phyloP scores from a whole-genome alignment of 768 basidiomycete species.

The Kwoniella mangroviensis region DNA sequence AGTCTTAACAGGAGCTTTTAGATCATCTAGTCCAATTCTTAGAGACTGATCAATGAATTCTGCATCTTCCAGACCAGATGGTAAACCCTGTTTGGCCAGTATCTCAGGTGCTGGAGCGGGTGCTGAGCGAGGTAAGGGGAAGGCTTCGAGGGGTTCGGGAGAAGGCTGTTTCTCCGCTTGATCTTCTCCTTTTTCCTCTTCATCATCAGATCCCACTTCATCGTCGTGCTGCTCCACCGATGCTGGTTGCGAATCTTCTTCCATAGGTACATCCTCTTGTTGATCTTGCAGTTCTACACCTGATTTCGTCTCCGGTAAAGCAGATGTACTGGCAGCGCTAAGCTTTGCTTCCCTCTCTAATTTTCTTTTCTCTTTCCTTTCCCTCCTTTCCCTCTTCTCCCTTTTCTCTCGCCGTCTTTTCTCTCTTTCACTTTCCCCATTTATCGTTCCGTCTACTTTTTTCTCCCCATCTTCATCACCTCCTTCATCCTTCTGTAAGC shows the following conservation, averaged over 20 bases:
- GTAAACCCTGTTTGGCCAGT: constrained; percentile 53
- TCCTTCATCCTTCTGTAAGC: not conserved
- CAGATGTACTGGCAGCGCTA: constrained; percentile 26
- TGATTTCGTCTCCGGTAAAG: constrained; percentile 20
- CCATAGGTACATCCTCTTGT: constrained; percentile 6
- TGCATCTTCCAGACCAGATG: constrained; percentile 53
- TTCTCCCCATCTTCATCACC: constrained; percentile 6
- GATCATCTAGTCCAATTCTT: constrained; percentile 31
- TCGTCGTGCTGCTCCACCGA: constrained; percentile 4
- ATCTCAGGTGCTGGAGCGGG: constrained; percentile 49
- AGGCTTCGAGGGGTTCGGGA: constrained; percentile 47
- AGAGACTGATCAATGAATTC: constrained; percentile 49
- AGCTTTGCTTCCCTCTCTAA: constrained; percentile 25
- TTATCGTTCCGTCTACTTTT: not conserved
- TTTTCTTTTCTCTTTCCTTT: constrained; percentile 37
- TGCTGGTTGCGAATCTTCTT: constrained; percentile 6
- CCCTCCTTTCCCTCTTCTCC: constrained; percentile 34
- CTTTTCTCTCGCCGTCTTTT: constrained; percentile 44
- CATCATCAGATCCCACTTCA: constrained; percentile 11
- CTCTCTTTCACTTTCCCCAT: constrained; percentile 36
- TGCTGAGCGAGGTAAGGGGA: constrained; percentile 51
- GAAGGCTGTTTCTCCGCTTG: constrained; percentile 26
- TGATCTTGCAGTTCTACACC: constrained; percentile 4
- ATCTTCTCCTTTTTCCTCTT: constrained; percentile 15
- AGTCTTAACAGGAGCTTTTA: constrained; percentile 20